Evolutionary conservation across 2,329 filamentous ascomycete genomes (phyloP), one percentile per base, ranked within the genome.

Genomic region (Mycogone perniciosa): DNA sequence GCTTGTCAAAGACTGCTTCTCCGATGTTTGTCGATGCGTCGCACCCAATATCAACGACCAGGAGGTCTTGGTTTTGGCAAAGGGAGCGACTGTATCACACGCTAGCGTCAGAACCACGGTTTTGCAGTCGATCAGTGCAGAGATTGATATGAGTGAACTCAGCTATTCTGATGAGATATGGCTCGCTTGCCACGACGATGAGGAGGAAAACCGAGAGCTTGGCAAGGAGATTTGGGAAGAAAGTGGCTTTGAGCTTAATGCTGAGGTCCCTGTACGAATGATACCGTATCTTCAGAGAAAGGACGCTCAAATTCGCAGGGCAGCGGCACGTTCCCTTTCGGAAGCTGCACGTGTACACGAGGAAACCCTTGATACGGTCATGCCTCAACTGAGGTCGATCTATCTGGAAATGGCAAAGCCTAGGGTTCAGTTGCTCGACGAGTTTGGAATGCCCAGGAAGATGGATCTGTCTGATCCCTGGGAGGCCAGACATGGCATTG

Each of bases 191-290:
- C 91, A 99, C 61, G 93, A 99, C 57, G 89, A 95, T 59, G 82
- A 89, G 20, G 82, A 86, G 40, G 91, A 97, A 65, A 97, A 97
- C 60, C 80, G 79, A 7, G 88, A 90, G 42, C 75, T 95, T 48
- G 92, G 88, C 6, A 80, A 77, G 46, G 88, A 92, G 9, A 96
- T 99, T 34, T 99, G 93, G 93, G 89, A 95, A 62, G 93, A 96
- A 62, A 95, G 92, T 64, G 86, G 82, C 6, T 86, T 97, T 54
- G 72, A 85, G 53, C 71, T 92, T 9, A 78, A 81, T 1, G 72
- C 80, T 20, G 76, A 85, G 6, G 79, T 88, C 7, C 82, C 88
- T 6, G 66, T 76, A 51, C 80, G 77, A 59, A 84, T 91, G 62
- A 71, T 95, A 44, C 82, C 84, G 1, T 97, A 95, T 64, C 73